Evolutionary conservation across 2,329 filamentous ascomycete genomes (phyloP).

Genomic region (Penicillium sp.): DNA sequence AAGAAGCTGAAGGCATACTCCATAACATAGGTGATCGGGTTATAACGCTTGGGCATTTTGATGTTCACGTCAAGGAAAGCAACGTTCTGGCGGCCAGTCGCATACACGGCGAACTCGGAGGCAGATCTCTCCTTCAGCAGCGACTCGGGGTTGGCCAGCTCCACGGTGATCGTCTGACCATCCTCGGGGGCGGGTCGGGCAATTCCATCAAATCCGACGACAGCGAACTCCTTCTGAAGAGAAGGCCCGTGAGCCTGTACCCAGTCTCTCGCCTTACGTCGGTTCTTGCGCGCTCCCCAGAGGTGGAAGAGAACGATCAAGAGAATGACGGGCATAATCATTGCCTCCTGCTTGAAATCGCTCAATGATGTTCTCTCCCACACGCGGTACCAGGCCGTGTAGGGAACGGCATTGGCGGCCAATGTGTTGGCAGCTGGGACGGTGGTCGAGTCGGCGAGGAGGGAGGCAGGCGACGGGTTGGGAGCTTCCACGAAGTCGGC

Average conservation of each 20-base stretch:
- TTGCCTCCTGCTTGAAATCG: constrained; percentile 85
- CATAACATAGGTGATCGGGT: constrained; percentile 66
- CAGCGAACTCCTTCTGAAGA: constrained; percentile 77
- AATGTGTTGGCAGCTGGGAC: constrained; percentile 46
- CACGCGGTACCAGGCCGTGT: constrained; percentile 94
- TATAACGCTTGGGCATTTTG: constrained; percentile 80
- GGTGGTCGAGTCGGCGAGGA: constrained; percentile 44
- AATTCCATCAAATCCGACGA: constrained; percentile 72
- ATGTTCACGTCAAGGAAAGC: constrained; percentile 87
- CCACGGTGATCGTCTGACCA: constrained; percentile 41
- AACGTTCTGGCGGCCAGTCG: constrained; percentile 86
- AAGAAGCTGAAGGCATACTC: constrained; percentile 73
- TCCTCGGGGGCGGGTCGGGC: constrained; percentile 49
- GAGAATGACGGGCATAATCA: constrained; percentile 73
- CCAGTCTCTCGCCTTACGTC: constrained; percentile 77
- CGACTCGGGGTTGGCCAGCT: constrained; percentile 53
- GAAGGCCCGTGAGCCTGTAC: constrained; percentile 69
- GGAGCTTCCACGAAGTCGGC: constrained; percentile 85
- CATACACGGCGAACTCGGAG: constrained; percentile 83
- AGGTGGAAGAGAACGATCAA: constrained; percentile 76
- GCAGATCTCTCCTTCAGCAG: constrained; percentile 82
- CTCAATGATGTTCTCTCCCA: constrained; percentile 82
- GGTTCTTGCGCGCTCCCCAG: constrained; percentile 77
- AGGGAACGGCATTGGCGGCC: constrained; percentile 60
- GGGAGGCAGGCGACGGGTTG: constrained; percentile 58